These are phyloP conservation scores for Jimgerdemannia flammicorona DNA, from an alignment of 192 early-diverging fungal genomes.

Conservation along the genomic window DNA sequence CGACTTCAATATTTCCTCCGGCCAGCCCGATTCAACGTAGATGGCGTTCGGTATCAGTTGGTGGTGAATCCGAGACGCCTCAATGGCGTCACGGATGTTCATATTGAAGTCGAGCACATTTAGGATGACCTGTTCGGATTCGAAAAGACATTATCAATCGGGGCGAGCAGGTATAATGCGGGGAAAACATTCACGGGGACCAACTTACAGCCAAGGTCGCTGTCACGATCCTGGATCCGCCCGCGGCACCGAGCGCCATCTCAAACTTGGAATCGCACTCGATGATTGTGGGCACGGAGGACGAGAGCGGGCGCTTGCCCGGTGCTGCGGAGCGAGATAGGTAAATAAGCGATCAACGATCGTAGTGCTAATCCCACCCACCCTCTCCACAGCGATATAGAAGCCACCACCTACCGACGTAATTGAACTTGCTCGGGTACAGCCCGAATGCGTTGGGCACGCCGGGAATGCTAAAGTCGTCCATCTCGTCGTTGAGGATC, in stretches of 20 bases:
- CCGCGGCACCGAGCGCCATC: conserved; percentile 79
- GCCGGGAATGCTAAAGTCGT: conserved; percentile 86
- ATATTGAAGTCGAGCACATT: conserved; percentile 72
- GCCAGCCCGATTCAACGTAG: conserved; percentile 43
- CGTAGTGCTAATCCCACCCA: no score
- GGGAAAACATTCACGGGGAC: background rate
- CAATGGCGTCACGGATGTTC: conserved; percentile 65
- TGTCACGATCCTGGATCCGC: conserved; percentile 83
- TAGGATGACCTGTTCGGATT: conserved; percentile 54
- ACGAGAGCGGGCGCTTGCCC: conserved; percentile 80
- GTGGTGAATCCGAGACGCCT: conserved; percentile 78
- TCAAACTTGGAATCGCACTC: conserved; percentile 64
- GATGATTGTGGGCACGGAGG: conserved; percentile 60
- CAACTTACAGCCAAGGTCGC: conserved; percentile 51
- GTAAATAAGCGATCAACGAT: no score
- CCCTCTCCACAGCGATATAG: background rate
- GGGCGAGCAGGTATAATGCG: background rate
- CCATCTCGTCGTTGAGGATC: conserved; percentile 95
- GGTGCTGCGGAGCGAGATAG: conserved; percentile 42
- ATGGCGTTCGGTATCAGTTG: conserved; percentile 82
- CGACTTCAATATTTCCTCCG: conserved; percentile 20
- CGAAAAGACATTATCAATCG: background rate
- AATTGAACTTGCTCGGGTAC: conserved; percentile 83
- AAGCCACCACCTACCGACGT: conserved; percentile 37
- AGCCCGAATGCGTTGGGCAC: conserved; percentile 74